A percentile compares a stretch with the other conserved stretches of the same genome.
Evolutionary conservation across 2,329 filamentous ascomycete genomes (phyloP).

Genomic region (Juglanconis sp.): DNA sequence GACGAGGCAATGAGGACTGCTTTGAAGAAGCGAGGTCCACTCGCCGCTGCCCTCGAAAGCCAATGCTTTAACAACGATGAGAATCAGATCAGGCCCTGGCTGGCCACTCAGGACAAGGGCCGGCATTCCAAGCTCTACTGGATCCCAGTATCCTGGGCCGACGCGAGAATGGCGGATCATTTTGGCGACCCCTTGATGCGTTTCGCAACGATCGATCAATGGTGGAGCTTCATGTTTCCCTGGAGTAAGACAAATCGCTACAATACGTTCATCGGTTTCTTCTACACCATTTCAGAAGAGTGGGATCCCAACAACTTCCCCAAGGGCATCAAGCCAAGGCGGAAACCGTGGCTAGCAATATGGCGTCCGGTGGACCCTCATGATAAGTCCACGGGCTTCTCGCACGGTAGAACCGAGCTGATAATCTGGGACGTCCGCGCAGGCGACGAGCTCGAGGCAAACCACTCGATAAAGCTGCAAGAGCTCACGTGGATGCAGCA

Average conservation of each 20-base stretch:
- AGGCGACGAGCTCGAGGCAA: slow-evolving; percentile 22
- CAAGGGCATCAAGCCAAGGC: slow-evolving; percentile 21
- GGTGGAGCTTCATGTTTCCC: slow-evolving; percentile 29
- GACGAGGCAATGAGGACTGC: slow-evolving; percentile 28
- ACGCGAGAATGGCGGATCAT: slow-evolving; percentile 37
- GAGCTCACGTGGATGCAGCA: slow-evolving; percentile 46
- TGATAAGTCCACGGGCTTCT: background rate
- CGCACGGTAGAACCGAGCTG: slow-evolving; percentile 37
- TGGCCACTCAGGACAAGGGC: slow-evolving; percentile 10
- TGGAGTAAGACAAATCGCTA: slow-evolving; percentile 22
- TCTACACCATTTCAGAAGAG: slow-evolving; percentile 44
- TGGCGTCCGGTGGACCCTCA: slow-evolving; percentile 43
- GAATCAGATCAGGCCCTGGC: background rate
- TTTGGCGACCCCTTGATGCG: slow-evolving; percentile 26
- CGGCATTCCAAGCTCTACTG: slow-evolving; percentile 31
- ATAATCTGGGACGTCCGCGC: slow-evolving; percentile 52
- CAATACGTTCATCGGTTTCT: slow-evolving; percentile 44
- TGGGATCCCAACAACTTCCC: slow-evolving; percentile 30
- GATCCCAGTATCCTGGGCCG: slow-evolving; percentile 39
- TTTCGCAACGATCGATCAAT: slow-evolving; percentile 32
- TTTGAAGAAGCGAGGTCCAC: slow-evolving; percentile 17
- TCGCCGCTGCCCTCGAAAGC: background rate
- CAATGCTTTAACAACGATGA: slow-evolving; percentile 4
- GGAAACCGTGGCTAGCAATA: slow-evolving; percentile 51
- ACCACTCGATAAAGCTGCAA: slow-evolving; percentile 23